phyloP scores from a whole-genome alignment of 164 flowering plant genomes.

The Brasenia schreberi region DNA sequence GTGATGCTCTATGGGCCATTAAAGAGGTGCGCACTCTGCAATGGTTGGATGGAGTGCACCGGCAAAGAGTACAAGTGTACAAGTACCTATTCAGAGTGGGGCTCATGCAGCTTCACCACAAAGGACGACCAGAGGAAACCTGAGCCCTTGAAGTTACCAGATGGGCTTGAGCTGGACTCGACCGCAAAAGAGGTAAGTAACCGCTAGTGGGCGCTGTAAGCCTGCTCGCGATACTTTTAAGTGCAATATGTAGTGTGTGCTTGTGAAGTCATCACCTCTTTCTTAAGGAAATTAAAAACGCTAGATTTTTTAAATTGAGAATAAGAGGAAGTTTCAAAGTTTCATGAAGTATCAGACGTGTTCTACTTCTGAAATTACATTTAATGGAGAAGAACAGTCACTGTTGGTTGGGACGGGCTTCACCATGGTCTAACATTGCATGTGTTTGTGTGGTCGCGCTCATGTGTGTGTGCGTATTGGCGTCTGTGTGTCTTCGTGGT shows the following conservation, averaged over 20 bases:
- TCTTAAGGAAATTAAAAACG: no score
- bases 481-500: neutral
- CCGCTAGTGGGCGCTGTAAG: neutral
- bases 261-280: no score
- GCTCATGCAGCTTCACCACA: conserved; percentile 45
- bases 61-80: conserved; percentile 35
- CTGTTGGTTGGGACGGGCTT: no score
- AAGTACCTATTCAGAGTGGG: conserved; percentile 58
- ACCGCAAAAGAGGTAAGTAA: conserved; percentile 10
- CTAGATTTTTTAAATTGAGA: no score
- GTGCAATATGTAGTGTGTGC: no score
- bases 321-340: no score
- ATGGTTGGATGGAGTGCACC: conserved; percentile 26
- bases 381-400: no score
- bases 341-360: no score
- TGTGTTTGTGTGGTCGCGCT: no score
- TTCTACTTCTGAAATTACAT: no score
- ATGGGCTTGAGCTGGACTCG: conserved; percentile 20
- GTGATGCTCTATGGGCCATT: conserved; percentile 54
- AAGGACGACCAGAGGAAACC: conserved; percentile 43
- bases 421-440: no score
- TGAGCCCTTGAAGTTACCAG: conserved; percentile 33
- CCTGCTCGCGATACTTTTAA: neutral
- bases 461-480: no score
- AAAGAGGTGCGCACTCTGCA: conserved; percentile 46